Base-by-base conservation (phyloP, 2,329 filamentous ascomycete genomes). In the Diaporthe aspalathi region DNA sequence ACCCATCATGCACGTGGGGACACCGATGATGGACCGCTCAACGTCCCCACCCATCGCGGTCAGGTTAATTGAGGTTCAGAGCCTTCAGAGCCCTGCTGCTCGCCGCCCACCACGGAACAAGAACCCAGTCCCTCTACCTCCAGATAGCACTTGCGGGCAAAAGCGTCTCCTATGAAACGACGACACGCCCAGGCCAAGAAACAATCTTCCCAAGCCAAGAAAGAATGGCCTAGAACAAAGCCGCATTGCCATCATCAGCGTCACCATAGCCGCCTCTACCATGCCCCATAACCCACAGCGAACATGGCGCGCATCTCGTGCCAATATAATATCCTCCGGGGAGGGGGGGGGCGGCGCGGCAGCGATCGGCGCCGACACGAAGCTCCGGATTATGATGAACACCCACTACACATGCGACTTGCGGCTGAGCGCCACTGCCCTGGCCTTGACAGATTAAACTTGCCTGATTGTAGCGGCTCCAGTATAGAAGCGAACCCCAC, bases 371-470 rank as follows among this genome's bases (percentile, higher is more conserved):
- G 60, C 43, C 20, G 24, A 63, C 20, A 22, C 27, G n/a, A 49
- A 63, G n/a, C 43, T 63, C 49, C 27, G 60, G 60, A 63, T 63
- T 43, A 63, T 63, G 57, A 63, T 49, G 43, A 35, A 63, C 60
- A 63, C 27, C 27, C 43, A 63, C 57, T 49, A 49, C 57, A 47
- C 20, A 8, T 35, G 57, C 57, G 20, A 49, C 57, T n/a, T 63
- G 57, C 57, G 57, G 57, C 57, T 63, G 57, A 63, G 35, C 27
- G 43, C 38, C 57, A 32, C 40, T 22, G 27, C 43, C 22, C 12
- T 49, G 40, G 17, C 24, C 14, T 50, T 24, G 22, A 50, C 47
- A 50, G 47, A 50, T 50, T 50, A 50, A 50, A 50, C 47, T 16
- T 14, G n/a, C 20, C 54, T 27, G 7, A 53, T 17, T 47, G 43